These are phyloP conservation scores for Mucuna pruriens DNA, from an alignment of 306 rosid genomes.

Conservation along the genomic window DNA sequence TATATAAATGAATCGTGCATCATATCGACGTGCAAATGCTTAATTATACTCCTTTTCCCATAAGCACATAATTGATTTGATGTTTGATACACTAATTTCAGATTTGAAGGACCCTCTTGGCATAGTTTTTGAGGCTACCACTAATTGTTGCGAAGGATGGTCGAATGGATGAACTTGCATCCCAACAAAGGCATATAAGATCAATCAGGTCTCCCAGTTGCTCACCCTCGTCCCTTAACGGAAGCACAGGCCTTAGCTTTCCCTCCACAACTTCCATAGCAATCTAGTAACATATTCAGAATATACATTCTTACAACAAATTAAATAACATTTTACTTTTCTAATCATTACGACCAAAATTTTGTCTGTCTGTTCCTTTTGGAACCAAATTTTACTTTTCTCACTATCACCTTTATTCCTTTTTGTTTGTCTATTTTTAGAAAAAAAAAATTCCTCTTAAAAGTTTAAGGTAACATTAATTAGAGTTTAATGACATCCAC, in stretches of 20 bases:
- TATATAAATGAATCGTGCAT: neutral
- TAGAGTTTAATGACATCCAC: too few species aligned
- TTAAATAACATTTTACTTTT: too few species aligned
- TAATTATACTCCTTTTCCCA: neutral
- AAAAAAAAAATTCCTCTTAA: too few species aligned
- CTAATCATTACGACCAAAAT: too few species aligned
- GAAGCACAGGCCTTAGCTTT: conserved; percentile 65
- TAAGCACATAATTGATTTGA: neutral
- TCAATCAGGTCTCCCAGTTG: conserved; percentile 53
- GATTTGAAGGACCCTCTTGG: conserved; percentile 24
- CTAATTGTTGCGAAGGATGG: conserved; percentile 65
- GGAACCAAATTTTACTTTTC: too few species aligned
- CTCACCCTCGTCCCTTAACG: conserved; percentile 46
- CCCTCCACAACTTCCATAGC: conserved; percentile 81
- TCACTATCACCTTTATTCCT: too few species aligned
- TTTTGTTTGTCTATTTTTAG: too few species aligned
- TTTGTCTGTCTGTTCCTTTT: too few species aligned
- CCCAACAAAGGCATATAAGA: conserved; percentile 61
- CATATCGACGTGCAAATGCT: neutral
- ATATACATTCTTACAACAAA: neutral
- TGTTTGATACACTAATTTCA: neutral
- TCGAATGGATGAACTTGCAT: conserved; percentile 52
- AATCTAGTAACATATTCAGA: conserved; percentile 44
- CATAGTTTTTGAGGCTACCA: conserved; percentile 38
- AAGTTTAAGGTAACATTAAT: too few species aligned